Percentiles rank a stretch among this genome's conserved stretches.
These are phyloP conservation scores for Naganishia cerealis DNA, from an alignment of 1,284 basidiomycete genomes.

Conservation along the genomic window DNA sequence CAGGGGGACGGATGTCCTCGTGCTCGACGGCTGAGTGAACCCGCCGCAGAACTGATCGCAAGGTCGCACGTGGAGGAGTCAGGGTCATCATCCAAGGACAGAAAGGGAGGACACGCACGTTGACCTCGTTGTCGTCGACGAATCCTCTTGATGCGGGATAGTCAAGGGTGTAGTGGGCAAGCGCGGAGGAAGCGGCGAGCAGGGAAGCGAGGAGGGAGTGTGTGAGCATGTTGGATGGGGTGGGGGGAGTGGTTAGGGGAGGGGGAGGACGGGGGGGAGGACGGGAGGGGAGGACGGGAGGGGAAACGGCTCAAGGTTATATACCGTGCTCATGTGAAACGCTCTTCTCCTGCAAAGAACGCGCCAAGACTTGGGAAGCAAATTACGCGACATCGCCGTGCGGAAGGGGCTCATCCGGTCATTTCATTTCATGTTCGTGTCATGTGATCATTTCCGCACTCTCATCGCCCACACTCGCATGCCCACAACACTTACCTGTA, in stretches of 20 bases:
- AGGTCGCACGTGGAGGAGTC: not conserved
- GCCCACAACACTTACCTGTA: too few relatives aligned
- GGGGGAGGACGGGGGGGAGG: not conserved
- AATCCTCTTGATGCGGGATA: conserved; percentile 68
- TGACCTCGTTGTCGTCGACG: conserved; percentile 62
- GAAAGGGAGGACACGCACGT: conserved; percentile 58
- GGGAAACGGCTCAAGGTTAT: not conserved
- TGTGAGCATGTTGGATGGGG: conserved; percentile 8
- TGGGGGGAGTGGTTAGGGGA: not conserved
- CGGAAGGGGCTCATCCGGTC: too few relatives aligned
- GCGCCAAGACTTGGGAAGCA: not conserved
- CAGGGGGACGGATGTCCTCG: conserved; percentile 67
- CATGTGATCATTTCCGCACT: too few relatives aligned
- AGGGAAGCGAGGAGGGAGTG: conserved; percentile 32
- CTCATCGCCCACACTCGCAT: too few relatives aligned
- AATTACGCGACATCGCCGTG: not conserved
- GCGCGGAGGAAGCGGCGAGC: conserved; percentile 53
- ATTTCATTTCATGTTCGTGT: too few relatives aligned
- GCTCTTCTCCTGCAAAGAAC: not conserved
- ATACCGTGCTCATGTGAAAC: not conserved
- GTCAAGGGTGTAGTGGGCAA: conserved; percentile 69
- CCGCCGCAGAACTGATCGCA: conserved; percentile 52
- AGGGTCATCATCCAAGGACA: not conserved
- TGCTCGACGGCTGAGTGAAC: conserved; percentile 50
- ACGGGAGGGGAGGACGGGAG: not conserved